Evolutionary conservation across 805 yeast species (phyloP), one percentile per base, ranked within the genome.

Genomic region (Starmera caribaea): DNA sequence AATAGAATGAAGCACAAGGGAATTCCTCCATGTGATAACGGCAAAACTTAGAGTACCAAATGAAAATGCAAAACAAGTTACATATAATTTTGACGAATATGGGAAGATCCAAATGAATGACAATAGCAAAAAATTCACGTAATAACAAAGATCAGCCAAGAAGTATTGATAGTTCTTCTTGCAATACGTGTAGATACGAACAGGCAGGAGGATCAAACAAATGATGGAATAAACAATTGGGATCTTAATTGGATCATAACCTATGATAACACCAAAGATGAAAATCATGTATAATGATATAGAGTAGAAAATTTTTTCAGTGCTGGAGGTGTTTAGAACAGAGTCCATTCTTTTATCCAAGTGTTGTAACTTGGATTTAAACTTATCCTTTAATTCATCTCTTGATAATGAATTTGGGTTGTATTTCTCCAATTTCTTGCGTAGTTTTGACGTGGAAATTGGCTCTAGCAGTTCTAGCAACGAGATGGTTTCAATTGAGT

Each of bases 1-100:
- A 44, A 90, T 73, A 11, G 90, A 80, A 55, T 90, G 98, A 36
- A 90, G 67, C 8, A 90, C 97, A 40, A 90, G 67, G 7, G 96
- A 88, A 58, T 90, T 90, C 49, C 95, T 71, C 98, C 97, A 90
- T 0, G 96, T 85, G 34, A 90, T 79, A 16, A 90, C 96, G 0
- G 97, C 97, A 73, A 86, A 89, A 6, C 95, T 74, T 41, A 90
- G 62, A 0, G 97, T 86, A 1, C 97, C 98, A 63, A 82, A 79
- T 1, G 92, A 73, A 44, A 90, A 76, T 9, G 96, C 82, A 60
- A 85, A 89, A 47, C 94, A 87, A 3, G 90, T 73, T 13, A 85
- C 76, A 61, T 82, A 90, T 17, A 90, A 65, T 48, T 79, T 73
- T 32, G 69, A 68, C 3, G 95, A 84, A 29, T 68, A 53, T 0